Evolutionary conservation across 306 rosid species (phyloP), one percentile per base, ranked within the genome.

Genomic region (Prunus fruticosa): DNA sequence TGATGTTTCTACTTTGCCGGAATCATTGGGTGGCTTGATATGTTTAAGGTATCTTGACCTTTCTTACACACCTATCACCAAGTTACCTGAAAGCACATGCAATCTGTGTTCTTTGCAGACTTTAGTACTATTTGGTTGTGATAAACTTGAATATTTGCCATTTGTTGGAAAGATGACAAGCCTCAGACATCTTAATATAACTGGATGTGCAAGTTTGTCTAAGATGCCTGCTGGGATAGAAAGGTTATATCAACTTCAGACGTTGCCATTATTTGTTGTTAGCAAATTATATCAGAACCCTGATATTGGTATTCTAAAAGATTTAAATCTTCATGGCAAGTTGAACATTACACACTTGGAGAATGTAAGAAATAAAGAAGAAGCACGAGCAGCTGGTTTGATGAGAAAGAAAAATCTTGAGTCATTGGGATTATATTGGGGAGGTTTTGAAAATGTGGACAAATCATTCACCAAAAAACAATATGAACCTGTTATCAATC

Each of bases 31-130:
- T 14, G 9, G 32, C 2, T 20, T 74, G 52, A 30, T 47, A 2
- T 73, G 71, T 38, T 63, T 78, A 23, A 78, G 70, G 18, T 79
- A 62, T 34, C 82, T 82, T 14, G 60, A 69, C 46, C 34, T 78
- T 7, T 45, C 69, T 3, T 18, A 22, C 10, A 7, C 66, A 4
- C 11, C 3, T 1, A 3, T 65, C 58, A 3, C 30, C 1, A 5
- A 1, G 30, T 49, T 81, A 8, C 66, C 86, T 0, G 2, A 19
- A 0, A 5, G 16, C 25, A 30, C 56, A 18, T 13, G 6, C 6
- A 52, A 74, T 6, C 32, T 82, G 2, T 20, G 15, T 11, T 30
- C 11, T 28, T 72, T 81, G n/a, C 76, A 82, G 19, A 78, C 76
- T 25, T 2, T 73, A 11, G 78, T 64, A 19, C n/a, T 82, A 34